Base-by-base conservation (phyloP, 2,329 filamentous ascomycete species). In the Diaporthe citri region DNA sequence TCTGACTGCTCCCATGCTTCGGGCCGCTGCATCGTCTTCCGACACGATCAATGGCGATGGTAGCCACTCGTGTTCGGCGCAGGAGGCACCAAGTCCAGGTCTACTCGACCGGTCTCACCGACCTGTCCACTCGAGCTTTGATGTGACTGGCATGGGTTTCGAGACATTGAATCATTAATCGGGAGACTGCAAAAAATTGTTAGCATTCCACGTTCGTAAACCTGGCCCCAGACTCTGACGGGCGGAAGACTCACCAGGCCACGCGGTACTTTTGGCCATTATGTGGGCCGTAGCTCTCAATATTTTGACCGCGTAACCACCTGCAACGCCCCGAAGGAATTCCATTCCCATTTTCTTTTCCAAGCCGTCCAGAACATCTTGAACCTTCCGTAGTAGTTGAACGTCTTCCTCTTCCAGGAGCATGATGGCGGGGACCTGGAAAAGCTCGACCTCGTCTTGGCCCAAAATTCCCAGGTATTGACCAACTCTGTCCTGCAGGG, bases 401-500 rank as follows among this genome's bases (percentile, higher is more conserved):
- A 94, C 90, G 78, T 99, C 96, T 81, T 98, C 96, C 25, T 97
- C 94, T 80, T 98, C 96, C 1, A 98, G 88, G 5, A 98, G 89
- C 91, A 98, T 95, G 74, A 97, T 93, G 2, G 93, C 95, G 3
- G 95, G 95, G 10, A 97, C 94, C 78, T 96, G 93, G 0, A 88
- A 87, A 70, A 95, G 89, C 79, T 98, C 95, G 46, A 97, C 90
- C 0, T 93, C 90, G 77, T 97, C 94, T 75, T 93, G 93, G 17
- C 96, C 96, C 2, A 98, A 89, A 8, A 98, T 91, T 6, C 96
- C 96, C 8, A 98, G 84, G 80, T 97, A 97, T 6, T 92, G 92
- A 0, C 96, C 96, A n/a, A 98, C 94, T 12, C 97, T 93, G 80
- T 98, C 96, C 83, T 99, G 97, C 4, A 98, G 91, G 1, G 95